Conservation (phyloP, 805 yeast species). For the Candida xiaguanensis region DNA sequence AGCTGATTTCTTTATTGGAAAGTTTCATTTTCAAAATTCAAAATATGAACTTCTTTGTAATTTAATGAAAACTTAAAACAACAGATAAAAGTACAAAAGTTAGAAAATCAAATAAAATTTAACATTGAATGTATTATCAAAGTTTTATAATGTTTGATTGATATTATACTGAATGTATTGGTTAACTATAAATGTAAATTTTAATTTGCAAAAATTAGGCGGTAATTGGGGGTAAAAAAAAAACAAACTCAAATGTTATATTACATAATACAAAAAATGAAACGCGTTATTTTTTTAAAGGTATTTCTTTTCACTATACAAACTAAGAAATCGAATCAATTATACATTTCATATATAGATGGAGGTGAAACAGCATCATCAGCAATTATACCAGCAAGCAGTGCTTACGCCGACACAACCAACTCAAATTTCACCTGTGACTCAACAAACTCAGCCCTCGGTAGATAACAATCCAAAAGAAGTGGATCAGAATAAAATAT, state of each 20-base stretch:
- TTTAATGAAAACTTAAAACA: too few species aligned
- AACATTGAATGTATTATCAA: too few species aligned
- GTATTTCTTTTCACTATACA: neutral
- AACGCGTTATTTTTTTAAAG: constrained; percentile 1
- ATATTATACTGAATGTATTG: too few species aligned
- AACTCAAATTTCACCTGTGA: constrained; percentile 32
- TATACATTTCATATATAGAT: neutral
- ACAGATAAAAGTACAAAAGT: too few species aligned
- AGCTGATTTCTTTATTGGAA: too few species aligned
- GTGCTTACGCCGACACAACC: constrained; percentile 18
- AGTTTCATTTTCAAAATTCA: too few species aligned
- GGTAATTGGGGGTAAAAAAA: neutral
- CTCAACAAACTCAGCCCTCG: constrained; percentile 39
- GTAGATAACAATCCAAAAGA: constrained; percentile 26
- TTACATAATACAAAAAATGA: neutral
- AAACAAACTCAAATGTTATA: too few species aligned
- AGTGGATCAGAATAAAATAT: constrained; percentile 33
- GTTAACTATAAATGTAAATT: too few species aligned
- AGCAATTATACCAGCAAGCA: neutral
- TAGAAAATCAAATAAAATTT: too few species aligned
- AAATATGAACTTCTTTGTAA: too few species aligned
- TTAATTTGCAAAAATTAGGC: neutral
- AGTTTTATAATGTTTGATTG: too few species aligned
- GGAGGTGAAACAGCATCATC: constrained; percentile 3
- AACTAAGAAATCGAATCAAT: neutral